These are phyloP conservation scores for Penicillium sp. DNA, from an alignment of 2,329 filamentous ascomycete species.

Conservation along the genomic window DNA sequence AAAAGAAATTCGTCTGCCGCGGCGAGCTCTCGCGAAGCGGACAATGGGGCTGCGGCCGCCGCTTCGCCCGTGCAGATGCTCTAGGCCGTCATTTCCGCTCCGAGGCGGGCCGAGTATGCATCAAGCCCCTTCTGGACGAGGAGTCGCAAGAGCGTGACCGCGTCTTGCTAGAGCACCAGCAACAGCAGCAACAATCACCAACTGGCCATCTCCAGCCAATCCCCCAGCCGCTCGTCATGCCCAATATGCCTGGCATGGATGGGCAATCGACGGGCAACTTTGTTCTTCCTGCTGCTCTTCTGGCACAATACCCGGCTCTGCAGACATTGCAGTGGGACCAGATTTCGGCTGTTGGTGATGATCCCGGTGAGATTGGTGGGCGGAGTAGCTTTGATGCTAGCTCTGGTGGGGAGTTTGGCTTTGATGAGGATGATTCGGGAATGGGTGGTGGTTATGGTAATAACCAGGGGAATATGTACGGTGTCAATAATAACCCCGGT, in stretches of 20 bases:
- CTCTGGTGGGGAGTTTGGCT: slow-evolving; percentile 45
- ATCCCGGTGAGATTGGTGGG: slow-evolving; percentile 61
- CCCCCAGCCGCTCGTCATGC: slow-evolving; percentile 60
- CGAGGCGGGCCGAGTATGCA: slow-evolving; percentile 92
- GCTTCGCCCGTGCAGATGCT: slow-evolving; percentile 93
- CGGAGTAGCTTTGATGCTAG: slow-evolving; percentile 55
- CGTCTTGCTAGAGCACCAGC: slow-evolving; percentile 69
- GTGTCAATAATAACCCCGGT: slow-evolving; percentile 24
- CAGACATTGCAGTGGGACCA: slow-evolving; percentile 87
- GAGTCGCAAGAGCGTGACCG: slow-evolving; percentile 82
- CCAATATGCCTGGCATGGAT: slow-evolving; percentile 61
- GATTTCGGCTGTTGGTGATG: slow-evolving; percentile 60
- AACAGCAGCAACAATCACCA: slow-evolving; percentile 55
- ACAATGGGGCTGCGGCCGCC: slow-evolving; percentile 88
- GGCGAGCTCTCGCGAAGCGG: slow-evolving; percentile 80
- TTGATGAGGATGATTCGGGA: slow-evolving; percentile 45
- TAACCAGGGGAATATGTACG: slow-evolving; percentile 35
- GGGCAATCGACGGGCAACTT: slow-evolving; percentile 62
- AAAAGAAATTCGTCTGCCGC: slow-evolving; percentile 98
- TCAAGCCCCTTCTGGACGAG: slow-evolving; percentile 94
- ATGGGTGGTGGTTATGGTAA: slow-evolving; percentile 38
- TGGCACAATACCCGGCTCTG: slow-evolving; percentile 91
- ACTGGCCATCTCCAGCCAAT: slow-evolving; percentile 61
- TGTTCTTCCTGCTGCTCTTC: slow-evolving; percentile 77
- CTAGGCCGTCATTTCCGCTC: slow-evolving; percentile 92